phyloP scores from a whole-genome alignment of 2,329 filamentous ascomycete species.

The Trichoderma sp. region DNA sequence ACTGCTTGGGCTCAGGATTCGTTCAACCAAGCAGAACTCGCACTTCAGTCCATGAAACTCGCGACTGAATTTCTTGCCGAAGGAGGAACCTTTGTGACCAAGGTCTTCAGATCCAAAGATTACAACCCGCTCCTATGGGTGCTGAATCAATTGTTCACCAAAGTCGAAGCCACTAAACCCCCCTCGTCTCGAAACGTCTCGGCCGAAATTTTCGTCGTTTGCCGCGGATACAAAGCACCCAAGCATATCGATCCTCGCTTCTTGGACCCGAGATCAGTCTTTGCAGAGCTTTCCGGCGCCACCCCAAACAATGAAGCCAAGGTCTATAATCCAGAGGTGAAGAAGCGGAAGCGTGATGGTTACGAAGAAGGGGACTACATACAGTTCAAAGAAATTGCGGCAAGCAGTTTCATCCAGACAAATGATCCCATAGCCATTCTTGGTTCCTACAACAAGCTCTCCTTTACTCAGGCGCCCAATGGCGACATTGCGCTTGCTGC shows the following conservation, averaged over 20 bases:
- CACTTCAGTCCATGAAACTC: slow-evolving; percentile 84
- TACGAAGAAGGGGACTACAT: slow-evolving; percentile 96
- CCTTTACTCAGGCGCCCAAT: slow-evolving; percentile 75
- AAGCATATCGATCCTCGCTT: slow-evolving; percentile 92
- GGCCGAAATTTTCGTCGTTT: slow-evolving; percentile 98
- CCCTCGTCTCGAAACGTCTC: slow-evolving; percentile 94
- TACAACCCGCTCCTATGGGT: slow-evolving; percentile 97
- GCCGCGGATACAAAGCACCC: slow-evolving; percentile 89
- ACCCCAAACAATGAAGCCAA: slow-evolving; percentile 95
- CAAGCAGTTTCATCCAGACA: slow-evolving; percentile 92
- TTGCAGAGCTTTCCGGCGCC: slow-evolving; percentile 82
- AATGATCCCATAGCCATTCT: slow-evolving; percentile 90
- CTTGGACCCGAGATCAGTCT: slow-evolving; percentile 83
- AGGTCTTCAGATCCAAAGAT: slow-evolving; percentile 95
- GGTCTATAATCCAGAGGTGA: slow-evolving; percentile 95
- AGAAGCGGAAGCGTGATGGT: slow-evolving; percentile 96
- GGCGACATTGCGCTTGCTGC: slow-evolving; percentile 85
- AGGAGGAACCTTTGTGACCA: slow-evolving; percentile 92
- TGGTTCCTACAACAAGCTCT: slow-evolving; percentile 78
- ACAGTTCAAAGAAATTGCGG: slow-evolving; percentile 84
- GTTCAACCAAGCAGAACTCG: slow-evolving; percentile 93
- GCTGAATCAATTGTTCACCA: slow-evolving; percentile 92
- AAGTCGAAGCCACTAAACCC: slow-evolving; percentile 96
- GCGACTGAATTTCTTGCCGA: slow-evolving; percentile 89
- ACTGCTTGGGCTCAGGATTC: slow-evolving; percentile 98